Conservation (phyloP, 1,139 yeast genomes). For the Pneumocystis canis region DNA sequence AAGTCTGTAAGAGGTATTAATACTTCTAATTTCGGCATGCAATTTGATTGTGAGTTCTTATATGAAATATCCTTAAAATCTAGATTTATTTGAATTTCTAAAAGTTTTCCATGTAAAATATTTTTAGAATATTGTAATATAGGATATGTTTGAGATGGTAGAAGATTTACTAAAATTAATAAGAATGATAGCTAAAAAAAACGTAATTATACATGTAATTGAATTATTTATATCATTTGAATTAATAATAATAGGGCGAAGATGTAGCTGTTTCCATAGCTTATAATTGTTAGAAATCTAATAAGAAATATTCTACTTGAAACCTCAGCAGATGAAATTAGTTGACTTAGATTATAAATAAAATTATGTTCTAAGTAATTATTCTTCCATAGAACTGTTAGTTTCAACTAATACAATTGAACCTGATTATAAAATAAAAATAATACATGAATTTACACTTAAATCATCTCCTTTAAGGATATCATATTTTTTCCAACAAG, state of each 20-base stretch:
- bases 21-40: background rate
- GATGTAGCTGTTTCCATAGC: background rate
- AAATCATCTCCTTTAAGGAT: background rate
- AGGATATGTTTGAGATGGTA: background rate
- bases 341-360: background rate
- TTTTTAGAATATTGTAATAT: background rate
- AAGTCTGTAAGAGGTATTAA: background rate
- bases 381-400: background rate
- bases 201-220: background rate
- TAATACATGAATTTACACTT: background rate
- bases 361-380: background rate
- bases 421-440: background rate
- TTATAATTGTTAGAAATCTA: background rate
- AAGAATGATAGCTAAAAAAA: background rate
- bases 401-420: background rate
- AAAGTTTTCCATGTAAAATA: background rate
- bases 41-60: background rate
- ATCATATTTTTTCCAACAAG: background rate
- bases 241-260: background rate
- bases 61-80: background rate
- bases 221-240: background rate
- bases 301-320: background rate
- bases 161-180: background rate
- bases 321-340: background rate
- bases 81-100: background rate